A percentile compares a stretch with the other conserved stretches of the same genome.
phyloP scores from a whole-genome alignment of 345 rosid species.

The Crucihimalaya himalaica region DNA sequence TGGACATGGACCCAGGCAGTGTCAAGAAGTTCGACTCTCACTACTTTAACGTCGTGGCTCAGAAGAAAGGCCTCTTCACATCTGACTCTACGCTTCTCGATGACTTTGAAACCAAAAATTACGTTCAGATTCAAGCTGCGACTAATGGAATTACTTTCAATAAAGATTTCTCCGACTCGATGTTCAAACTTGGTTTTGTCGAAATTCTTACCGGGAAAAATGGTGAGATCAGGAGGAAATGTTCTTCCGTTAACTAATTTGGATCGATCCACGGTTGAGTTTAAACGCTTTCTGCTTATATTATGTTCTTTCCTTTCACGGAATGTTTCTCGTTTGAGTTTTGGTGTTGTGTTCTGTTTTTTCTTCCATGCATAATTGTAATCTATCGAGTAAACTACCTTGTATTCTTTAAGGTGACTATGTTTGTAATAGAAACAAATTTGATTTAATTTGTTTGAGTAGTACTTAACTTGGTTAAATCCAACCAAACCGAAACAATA shows the following conservation, averaged over 20 bases:
- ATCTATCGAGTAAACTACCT: background rate
- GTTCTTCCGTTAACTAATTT: conserved; percentile 39
- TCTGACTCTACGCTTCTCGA: conserved; percentile 69
- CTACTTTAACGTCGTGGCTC: conserved; percentile 48
- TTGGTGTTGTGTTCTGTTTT: background rate
- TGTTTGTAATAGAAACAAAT: too few relatives aligned
- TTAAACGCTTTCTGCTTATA: background rate
- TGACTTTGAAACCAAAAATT: conserved; percentile 37
- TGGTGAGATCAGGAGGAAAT: conserved; percentile 61
- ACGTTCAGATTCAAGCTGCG: conserved; percentile 12
- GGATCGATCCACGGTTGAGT: too few relatives aligned
- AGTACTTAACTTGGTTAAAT: too few relatives aligned
- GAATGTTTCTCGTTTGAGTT: background rate
- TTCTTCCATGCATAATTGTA: background rate
- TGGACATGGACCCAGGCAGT: conserved; percentile 73
- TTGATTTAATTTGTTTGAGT: too few relatives aligned
- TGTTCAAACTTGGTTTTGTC: conserved; percentile 59
- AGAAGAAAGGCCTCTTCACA: conserved; percentile 54
- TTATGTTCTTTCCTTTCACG: background rate
- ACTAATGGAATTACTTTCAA: conserved; percentile 42
- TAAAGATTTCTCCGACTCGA: conserved; percentile 55
- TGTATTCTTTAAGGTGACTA: background rate
- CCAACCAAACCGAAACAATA: too few relatives aligned
- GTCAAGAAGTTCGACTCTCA: conserved; percentile 49
- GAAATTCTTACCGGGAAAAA: conserved; percentile 48